phyloP scores from a whole-genome alignment of 2,329 filamentous ascomycete species.

The Alternaria sp. region DNA sequence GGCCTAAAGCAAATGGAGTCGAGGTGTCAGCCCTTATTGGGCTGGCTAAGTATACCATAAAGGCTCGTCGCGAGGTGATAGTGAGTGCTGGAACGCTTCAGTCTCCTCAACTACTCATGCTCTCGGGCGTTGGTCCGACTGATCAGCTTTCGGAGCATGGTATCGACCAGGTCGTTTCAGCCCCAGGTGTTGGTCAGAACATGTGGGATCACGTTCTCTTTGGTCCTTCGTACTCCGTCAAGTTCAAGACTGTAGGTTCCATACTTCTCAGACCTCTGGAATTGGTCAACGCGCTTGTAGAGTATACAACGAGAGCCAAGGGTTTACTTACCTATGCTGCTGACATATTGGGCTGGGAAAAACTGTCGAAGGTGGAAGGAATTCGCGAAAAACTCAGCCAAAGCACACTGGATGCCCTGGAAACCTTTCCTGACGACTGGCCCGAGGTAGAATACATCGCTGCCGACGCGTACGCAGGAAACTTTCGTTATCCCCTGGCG shows the following conservation, averaged over 20 bases:
- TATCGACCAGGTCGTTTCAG: slow-evolving; percentile 21
- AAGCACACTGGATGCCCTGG: neutral
- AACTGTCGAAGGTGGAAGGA: neutral
- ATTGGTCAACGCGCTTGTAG: neutral
- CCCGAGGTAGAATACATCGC: slow-evolving; percentile 8
- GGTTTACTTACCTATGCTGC: neutral
- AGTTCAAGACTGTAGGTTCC: neutral
- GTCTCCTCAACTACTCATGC: slow-evolving; percentile 40
- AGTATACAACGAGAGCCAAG: neutral
- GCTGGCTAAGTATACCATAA: neutral
- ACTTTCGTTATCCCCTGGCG: neutral
- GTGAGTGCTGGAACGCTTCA: neutral
- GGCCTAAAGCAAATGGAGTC: neutral
- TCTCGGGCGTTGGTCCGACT: slow-evolving; percentile 46
- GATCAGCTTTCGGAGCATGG: slow-evolving; percentile 16
- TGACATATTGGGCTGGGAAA: neutral
- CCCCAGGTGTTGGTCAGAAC: slow-evolving; percentile 34
- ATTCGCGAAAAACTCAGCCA: neutral
- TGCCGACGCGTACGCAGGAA: neutral
- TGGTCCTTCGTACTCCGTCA: neutral
- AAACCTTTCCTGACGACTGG: slow-evolving; percentile 3
- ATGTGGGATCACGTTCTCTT: slow-evolving; percentile 21
- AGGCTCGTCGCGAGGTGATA: neutral
- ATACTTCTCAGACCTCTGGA: neutral
- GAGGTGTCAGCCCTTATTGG: neutral